These are phyloP conservation scores for Austroboletus niveus DNA, from an alignment of 1,284 basidiomycete species.

Conservation along the genomic window DNA sequence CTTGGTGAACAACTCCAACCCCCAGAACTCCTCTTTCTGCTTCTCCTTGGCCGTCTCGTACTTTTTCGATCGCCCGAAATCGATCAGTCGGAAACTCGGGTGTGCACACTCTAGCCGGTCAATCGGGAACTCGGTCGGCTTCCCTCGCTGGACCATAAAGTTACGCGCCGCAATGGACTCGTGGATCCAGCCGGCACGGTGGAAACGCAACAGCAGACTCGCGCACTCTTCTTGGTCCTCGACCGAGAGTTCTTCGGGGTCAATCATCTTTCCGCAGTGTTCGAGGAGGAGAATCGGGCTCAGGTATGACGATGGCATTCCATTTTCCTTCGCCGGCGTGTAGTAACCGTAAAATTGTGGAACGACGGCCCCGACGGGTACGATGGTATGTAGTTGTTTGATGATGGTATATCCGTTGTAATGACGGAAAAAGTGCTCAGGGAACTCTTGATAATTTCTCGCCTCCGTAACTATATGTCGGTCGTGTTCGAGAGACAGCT, in stretches of 20 bases:
- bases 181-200: conserved; percentile 33
- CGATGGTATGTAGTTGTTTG: conserved; percentile 22
- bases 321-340: conserved; percentile 1
- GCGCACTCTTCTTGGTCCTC: conserved; percentile 34
- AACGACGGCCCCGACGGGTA: conserved; percentile 35
- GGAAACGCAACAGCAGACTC: conserved; percentile 34
- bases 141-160: conserved; percentile 36
- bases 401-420: conserved; percentile 35
- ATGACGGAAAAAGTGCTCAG: conserved; percentile 32
- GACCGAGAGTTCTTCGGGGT: conserved; percentile 12
- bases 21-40: neutral
- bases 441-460: conserved; percentile 30
- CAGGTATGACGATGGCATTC: conserved; percentile 1
- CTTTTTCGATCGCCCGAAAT: conserved; percentile 33
- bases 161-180: conserved; percentile 37
- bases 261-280: conserved; percentile 35
- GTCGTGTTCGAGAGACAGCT: conserved; percentile 27
- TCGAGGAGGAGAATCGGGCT: conserved; percentile 38
- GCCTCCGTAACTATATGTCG: conserved; percentile 30
- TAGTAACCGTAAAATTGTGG: conserved; percentile 44
- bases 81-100: conserved; percentile 39
- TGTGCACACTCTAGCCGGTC: conserved; percentile 17
- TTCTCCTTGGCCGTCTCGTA: conserved; percentile 9
- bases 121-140: conserved; percentile 32
- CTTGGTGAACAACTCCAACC: conserved; percentile 1